phyloP scores from a whole-genome alignment of 2,329 filamentous ascomycete species.

The Didymella sp. region DNA sequence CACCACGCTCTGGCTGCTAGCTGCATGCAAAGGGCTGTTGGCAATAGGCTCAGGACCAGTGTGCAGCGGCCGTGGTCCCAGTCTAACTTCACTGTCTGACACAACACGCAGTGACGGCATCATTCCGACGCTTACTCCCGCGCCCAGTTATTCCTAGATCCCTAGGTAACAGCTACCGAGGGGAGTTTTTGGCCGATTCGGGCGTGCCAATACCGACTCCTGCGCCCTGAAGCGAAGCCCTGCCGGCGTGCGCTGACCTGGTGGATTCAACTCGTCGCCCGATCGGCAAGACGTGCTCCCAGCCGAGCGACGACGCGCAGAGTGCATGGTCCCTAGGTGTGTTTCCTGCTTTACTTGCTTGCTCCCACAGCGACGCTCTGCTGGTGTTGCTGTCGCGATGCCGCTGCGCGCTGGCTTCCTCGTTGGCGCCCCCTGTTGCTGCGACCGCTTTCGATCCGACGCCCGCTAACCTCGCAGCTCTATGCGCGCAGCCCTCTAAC shows the following conservation, averaged over 20 bases:
- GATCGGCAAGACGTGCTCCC: slow-evolving; percentile 49
- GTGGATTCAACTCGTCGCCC: slow-evolving; percentile 21
- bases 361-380: slow-evolving; percentile 10
- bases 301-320: slow-evolving; percentile 50
- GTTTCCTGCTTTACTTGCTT: slow-evolving; percentile 30
- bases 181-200: slow-evolving; percentile 30
- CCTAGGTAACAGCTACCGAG: slow-evolving; percentile 34
- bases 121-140: slow-evolving; percentile 49
- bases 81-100: slow-evolving; percentile 31
- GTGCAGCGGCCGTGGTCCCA: slow-evolving; percentile 11
- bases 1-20: slow-evolving; percentile 3
- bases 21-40: slow-evolving; percentile 11
- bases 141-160: slow-evolving; percentile 31
- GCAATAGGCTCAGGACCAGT: slow-evolving; percentile 3
- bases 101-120: slow-evolving; percentile 42
- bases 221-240: slow-evolving; percentile 38
- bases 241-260: slow-evolving; percentile 38
- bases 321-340: slow-evolving; percentile 49
- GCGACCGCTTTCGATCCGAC: slow-evolving; percentile 37
- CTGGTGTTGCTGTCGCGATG: slow-evolving; percentile 23
- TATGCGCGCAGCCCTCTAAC: slow-evolving; percentile 34
- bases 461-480: slow-evolving; percentile 28
- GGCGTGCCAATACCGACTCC: slow-evolving; percentile 40
- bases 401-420: slow-evolving; percentile 14
- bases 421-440: slow-evolving; percentile 31